These are phyloP conservation scores for Talaromyces borbonicus DNA, from an alignment of 495 filamentous ascomycete genomes.

Conservation along the genomic window DNA sequence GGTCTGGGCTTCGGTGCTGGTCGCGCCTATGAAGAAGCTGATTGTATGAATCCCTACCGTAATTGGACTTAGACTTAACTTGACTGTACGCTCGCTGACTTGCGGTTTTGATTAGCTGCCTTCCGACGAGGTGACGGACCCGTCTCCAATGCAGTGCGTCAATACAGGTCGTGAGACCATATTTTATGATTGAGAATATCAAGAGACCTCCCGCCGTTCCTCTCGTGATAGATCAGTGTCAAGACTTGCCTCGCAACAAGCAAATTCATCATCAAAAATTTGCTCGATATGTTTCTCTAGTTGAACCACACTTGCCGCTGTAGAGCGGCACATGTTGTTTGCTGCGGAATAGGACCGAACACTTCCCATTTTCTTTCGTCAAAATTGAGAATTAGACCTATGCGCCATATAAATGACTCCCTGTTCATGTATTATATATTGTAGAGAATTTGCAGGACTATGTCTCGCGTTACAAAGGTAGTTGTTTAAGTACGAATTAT, in stretches of 20 bases:
- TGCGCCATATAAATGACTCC: background rate
- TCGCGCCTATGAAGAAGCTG: slow-evolving; percentile 83
- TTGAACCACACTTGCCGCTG: too few relatives aligned
- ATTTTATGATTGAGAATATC: background rate
- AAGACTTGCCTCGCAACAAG: background rate
- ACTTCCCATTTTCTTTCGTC: background rate
- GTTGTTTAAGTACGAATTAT: background rate
- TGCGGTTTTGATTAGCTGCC: slow-evolving; percentile 22
- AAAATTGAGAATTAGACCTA: background rate
- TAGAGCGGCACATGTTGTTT: too few relatives aligned
- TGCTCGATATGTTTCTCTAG: too few relatives aligned
- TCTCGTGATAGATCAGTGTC: background rate
- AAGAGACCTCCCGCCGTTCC: background rate
- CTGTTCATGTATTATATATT: slow-evolving; percentile 1
- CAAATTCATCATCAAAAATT: too few relatives aligned
- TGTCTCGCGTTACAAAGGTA: too few relatives aligned
- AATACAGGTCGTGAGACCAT: slow-evolving; percentile 14
- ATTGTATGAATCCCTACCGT: slow-evolving; percentile 34
- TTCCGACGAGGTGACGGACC: slow-evolving; percentile 40
- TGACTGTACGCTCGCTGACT: background rate
- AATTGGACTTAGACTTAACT: too few relatives aligned
- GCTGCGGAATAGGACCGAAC: too few relatives aligned
- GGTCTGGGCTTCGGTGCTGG: slow-evolving; percentile 92
- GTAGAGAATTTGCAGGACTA: background rate
- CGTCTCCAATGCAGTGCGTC: slow-evolving; percentile 34